Conservation (phyloP, 2,329 filamentous ascomycete species). For the Ophiocordyceps sinensis region DNA sequence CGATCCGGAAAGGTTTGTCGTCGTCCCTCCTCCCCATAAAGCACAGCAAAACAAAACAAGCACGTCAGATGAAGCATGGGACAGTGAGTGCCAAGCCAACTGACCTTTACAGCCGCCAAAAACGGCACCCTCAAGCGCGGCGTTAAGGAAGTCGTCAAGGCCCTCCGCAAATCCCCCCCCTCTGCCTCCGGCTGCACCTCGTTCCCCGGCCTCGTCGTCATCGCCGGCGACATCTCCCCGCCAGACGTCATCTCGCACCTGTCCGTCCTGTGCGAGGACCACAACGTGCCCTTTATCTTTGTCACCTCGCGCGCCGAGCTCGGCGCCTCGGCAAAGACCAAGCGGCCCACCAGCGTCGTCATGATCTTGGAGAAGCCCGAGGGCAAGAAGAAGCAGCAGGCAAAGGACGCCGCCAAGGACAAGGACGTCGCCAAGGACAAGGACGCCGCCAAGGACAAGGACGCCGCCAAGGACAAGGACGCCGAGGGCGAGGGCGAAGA, state of each 20-base stretch:
- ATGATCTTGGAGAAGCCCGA: constrained; percentile 57
- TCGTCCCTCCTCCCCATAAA: neutral
- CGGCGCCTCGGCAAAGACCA: constrained; percentile 84
- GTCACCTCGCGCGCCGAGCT: constrained; percentile 86
- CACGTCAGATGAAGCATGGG: neutral
- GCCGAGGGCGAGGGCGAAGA: constrained; percentile 38
- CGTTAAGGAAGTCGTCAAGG: constrained; percentile 98
- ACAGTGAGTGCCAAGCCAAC: neutral
- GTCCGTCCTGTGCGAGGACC: constrained; percentile 94
- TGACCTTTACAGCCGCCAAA: constrained; percentile 58
- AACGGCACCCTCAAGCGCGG: constrained; percentile 92
- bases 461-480: constrained; percentile 27
- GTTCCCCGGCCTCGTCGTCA: constrained; percentile 66
- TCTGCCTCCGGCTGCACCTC: constrained; percentile 49
- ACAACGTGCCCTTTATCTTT: constrained; percentile 94
- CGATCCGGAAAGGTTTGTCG: constrained; percentile 38
- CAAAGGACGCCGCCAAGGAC: constrained; percentile 28
- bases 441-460: constrained; percentile 31
- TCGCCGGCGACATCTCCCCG: constrained; percentile 93
- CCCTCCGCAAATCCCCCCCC: constrained; percentile 78
- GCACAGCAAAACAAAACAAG: neutral
- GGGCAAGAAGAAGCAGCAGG: constrained; percentile 26
- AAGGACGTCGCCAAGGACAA: constrained; percentile 28
- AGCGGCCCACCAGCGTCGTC: constrained; percentile 90
- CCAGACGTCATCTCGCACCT: constrained; percentile 99